Conservation (phyloP, 371 early-diverging fungal genomes). For the Actinomortierella wolfii region DNA sequence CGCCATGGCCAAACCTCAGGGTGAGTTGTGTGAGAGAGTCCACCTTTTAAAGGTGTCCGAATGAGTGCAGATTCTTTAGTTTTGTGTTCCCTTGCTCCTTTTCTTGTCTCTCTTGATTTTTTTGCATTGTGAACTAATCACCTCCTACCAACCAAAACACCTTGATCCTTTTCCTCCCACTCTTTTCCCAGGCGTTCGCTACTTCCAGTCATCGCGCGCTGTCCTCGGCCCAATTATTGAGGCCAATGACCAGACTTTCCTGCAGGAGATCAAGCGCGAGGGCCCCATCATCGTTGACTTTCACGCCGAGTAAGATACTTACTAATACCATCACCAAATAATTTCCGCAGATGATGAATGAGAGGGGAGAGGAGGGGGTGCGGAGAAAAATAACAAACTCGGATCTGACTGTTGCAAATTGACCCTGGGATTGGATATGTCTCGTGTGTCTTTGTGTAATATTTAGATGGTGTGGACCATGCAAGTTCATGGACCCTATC, state of each 20-base stretch:
- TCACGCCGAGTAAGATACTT: slow-evolving; percentile 32
- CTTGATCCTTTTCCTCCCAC: not conserved
- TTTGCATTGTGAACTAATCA: too few relatives aligned
- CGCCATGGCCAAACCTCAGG: slow-evolving; percentile 18
- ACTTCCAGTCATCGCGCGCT: slow-evolving; percentile 22
- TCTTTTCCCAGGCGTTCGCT: slow-evolving; percentile 13
- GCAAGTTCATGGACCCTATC: slow-evolving; percentile 35
- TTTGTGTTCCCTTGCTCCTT: too few relatives aligned
- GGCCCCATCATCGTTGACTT: slow-evolving; percentile 42
- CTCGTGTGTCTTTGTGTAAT: not conserved
- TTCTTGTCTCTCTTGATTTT: too few relatives aligned
- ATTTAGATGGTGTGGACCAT: slow-evolving; percentile 41
- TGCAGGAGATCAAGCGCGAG: slow-evolving; percentile 11
- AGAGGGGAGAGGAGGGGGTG: too few relatives aligned
- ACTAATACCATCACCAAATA: too few relatives aligned
- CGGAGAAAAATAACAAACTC: too few relatives aligned
- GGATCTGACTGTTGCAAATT: not conserved
- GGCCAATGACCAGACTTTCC: slow-evolving; percentile 30
- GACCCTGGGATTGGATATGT: not conserved
- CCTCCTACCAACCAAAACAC: not conserved
- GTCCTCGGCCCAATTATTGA: slow-evolving; percentile 25
- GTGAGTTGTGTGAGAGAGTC: slow-evolving; percentile 5
- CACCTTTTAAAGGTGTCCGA: too few relatives aligned
- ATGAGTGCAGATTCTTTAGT: too few relatives aligned
- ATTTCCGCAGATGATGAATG: too few relatives aligned